Evolutionary conservation across 2,329 filamentous ascomycete genomes (phyloP).

Genomic region (Neopestalotiopsis rosae): DNA sequence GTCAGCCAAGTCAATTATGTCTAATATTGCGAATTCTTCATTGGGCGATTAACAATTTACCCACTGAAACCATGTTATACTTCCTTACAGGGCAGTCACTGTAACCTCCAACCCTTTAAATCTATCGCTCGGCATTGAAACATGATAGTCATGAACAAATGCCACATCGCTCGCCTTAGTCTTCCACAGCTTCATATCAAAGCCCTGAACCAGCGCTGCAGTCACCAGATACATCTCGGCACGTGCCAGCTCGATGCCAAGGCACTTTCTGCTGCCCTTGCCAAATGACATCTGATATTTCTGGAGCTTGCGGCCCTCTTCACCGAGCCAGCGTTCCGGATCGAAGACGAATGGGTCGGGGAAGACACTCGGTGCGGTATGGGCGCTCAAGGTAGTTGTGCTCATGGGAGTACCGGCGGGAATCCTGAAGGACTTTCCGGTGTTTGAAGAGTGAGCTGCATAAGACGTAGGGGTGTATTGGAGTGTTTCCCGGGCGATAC

Average conservation of each 20-base stretch:
- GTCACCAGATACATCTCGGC: constrained; percentile 28
- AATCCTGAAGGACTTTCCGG: constrained; percentile 27
- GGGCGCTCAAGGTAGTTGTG: neutral
- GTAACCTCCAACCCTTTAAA: constrained; percentile 29
- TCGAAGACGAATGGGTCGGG: neutral
- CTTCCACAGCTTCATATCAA: constrained; percentile 23
- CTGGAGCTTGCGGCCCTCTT: neutral
- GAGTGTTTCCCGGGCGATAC: constrained; percentile 31
- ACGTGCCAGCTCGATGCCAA: constrained; percentile 24
- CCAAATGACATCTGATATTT: constrained; percentile 11
- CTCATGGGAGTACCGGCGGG: constrained; percentile 29
- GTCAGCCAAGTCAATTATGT: too few relatives aligned
- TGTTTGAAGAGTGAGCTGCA: constrained; percentile 22
- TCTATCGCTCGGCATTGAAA: constrained; percentile 27
- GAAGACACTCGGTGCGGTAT: neutral
- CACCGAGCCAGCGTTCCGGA: constrained; percentile 9
- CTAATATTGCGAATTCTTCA: too few relatives aligned
- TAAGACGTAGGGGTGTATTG: constrained; percentile 12
- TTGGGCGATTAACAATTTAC: neutral
- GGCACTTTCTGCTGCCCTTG: constrained; percentile 6
- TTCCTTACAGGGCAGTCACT: constrained; percentile 25
- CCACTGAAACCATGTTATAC: constrained; percentile 13
- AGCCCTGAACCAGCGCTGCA: constrained; percentile 24
- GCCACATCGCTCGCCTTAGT: constrained; percentile 25
- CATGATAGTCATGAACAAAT: constrained; percentile 30